These are phyloP conservation scores for Amaranthus hypochondriacus DNA, from an alignment of 148 eudicot genomes.

Conservation along the genomic window DNA sequence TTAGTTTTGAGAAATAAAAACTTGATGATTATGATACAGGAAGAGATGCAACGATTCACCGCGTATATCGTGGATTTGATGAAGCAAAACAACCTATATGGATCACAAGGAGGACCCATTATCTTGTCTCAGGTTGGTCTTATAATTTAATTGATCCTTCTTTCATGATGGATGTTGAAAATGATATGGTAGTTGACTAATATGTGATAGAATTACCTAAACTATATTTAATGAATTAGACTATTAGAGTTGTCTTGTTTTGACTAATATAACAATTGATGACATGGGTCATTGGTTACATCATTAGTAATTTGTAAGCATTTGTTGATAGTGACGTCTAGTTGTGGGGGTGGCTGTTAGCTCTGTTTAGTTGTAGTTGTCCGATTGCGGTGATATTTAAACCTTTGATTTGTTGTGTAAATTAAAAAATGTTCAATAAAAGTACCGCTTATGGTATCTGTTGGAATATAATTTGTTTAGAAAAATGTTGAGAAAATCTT, in stretches of 20 bases:
- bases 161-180: constrained; percentile 13
- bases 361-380: no score
- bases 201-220: background rate
- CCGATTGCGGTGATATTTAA: no score
- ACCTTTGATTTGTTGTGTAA: no score
- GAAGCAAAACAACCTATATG: constrained; percentile 79
- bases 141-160: background rate
- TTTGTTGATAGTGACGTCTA: background rate
- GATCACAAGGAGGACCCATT: constrained; percentile 98
- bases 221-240: background rate
- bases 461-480: no score
- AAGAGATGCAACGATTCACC: constrained; percentile 88
- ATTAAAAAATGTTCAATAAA: no score
- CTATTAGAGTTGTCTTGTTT: constrained; percentile 6
- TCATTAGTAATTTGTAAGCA: background rate
- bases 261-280: constrained; percentile 10
- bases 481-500: no score
- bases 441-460: no score
- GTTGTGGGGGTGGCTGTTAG: background rate
- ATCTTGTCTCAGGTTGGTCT: constrained; percentile 81
- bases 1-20: background rate
- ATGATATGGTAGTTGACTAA: constrained; percentile 17
- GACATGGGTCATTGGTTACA: constrained; percentile 9
- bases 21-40: constrained; percentile 33
- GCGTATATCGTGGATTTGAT: constrained; percentile 77